phyloP scores from a whole-genome alignment of 163 green algal species.

The Chlorella variabilis region DNA sequence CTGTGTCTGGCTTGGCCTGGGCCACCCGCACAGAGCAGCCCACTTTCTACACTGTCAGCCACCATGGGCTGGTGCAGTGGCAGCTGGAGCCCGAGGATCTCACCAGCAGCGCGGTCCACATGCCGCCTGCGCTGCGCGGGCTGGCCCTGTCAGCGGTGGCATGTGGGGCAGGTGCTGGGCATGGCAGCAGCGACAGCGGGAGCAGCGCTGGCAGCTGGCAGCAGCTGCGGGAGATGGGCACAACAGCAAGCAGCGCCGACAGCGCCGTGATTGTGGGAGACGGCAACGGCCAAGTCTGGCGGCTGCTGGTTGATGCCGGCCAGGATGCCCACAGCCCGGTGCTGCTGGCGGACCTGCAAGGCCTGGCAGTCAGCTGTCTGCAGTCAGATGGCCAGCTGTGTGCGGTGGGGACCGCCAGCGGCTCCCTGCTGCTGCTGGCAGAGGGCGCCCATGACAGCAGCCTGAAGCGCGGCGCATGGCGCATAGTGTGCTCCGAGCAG shows the following conservation, averaged over 20 bases:
- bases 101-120: background rate
- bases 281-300: conserved; percentile 40
- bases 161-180: too few relatives aligned
- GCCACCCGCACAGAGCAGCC: background rate
- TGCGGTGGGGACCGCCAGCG: background rate
- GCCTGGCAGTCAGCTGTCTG: conserved; percentile 10
- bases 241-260: background rate
- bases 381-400: background rate
- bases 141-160: conserved; percentile 55
- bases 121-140: conserved; percentile 30
- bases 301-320: conserved; percentile 37
- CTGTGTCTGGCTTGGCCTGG: conserved; percentile 40
- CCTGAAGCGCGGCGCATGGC: background rate
- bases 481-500: background rate
- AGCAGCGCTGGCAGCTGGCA: conserved; percentile 19
- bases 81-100: conserved; percentile 41
- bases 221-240: background rate
- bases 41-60: conserved; percentile 52
- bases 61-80: conserved; percentile 51
- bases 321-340: background rate
- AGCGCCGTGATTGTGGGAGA: conserved; percentile 49
- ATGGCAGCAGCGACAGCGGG: background rate
- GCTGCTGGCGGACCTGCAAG: conserved; percentile 24
- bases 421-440: conserved; percentile 18
- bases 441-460: background rate